Base-by-base conservation (phyloP, 2,329 filamentous ascomycete genomes). In the Hypoxylon sp. region DNA sequence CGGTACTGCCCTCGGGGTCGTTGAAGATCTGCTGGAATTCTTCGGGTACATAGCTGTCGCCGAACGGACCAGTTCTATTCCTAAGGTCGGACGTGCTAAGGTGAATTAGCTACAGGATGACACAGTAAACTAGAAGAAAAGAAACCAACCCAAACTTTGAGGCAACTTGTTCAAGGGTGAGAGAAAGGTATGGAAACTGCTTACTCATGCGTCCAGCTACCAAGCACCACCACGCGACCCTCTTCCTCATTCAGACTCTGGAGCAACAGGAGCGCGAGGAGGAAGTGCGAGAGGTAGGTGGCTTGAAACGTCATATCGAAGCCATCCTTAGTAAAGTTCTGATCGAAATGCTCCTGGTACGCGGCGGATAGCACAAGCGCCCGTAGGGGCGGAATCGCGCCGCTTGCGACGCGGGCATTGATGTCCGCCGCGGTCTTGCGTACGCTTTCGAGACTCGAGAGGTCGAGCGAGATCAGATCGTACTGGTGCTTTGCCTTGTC, bases 281-380 rank as follows among this genome's bases (percentile, higher is more conserved):
- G 71, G 62, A 73, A 78, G 44, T 76, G 73, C 0, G 69, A 68
- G 6, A 78, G 71, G 60, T 76, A 78, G 59, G 73, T 76, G 26
- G 65, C 62, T 48, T 71, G 68, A 51, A 77, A 78, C 4, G 71
- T 71, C 59, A 70, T 71, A 41, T 77, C 76, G 39, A 74, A 74
- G 7, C 75, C 75, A 48, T 78, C 75, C 2, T 70, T 60, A 10
- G 73, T 75, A 50, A 72, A 74, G 8, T 65, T 68, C 44, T 75
- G 73, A 3, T 59, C 63, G 24, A 37, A 51, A 34, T 67, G 62
- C 46, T 73, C 69, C 48, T 71, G 58, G 56, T 68, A 73, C 1
- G 64, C 73, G 8, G 73, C 72, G 32, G 70, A 69, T 22, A 73
- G 60, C 4, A 75, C 68, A 17, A 74, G 59, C 2, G 71, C 70